Conservation (phyloP, 495 filamentous ascomycete species). For the Aspergillus conjunctus region DNA sequence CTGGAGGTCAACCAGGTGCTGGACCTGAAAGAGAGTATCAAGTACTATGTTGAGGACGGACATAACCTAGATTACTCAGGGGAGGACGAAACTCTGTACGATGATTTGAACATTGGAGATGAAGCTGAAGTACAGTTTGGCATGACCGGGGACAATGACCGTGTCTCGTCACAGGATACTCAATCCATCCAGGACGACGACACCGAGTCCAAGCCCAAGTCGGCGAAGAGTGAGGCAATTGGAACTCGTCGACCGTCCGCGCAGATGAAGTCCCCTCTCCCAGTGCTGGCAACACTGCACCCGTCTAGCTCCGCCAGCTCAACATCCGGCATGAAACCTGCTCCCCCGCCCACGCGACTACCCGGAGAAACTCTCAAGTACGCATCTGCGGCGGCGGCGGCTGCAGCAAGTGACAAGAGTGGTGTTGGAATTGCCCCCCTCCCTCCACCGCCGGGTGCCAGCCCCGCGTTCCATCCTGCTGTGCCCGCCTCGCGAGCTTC, state of each 20-base stretch:
- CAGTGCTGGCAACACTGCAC: constrained; percentile 78
- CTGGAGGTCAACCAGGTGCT: constrained; percentile 83
- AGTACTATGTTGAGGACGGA: constrained; percentile 91
- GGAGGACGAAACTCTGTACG: constrained; percentile 93
- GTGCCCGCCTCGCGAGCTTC: constrained; percentile 49
- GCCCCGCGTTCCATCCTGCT: constrained; percentile 48
- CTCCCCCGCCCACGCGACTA: constrained; percentile 78
- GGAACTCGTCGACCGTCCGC: constrained; percentile 75
- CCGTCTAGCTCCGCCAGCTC: constrained; percentile 56
- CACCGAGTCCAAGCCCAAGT: constrained; percentile 62
- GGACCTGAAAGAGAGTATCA: constrained; percentile 86
- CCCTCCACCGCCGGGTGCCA: constrained; percentile 78
- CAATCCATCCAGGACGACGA: constrained; percentile 88
- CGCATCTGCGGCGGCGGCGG: constrained; percentile 92
- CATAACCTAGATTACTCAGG: constrained; percentile 79
- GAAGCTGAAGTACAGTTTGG: constrained; percentile 83
- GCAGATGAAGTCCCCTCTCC: constrained; percentile 91
- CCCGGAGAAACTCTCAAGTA: constrained; percentile 93
- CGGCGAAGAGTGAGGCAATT: constrained; percentile 44
- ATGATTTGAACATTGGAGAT: constrained; percentile 88
- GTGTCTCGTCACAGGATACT: constrained; percentile 90
- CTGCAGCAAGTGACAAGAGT: constrained; percentile 87
- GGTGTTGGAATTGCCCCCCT: constrained; percentile 88
- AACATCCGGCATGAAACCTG: constrained; percentile 85
- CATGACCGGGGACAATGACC: constrained; percentile 78